Conservation (phyloP, 768 basidiomycete genomes). For the Steccherinum ochraceum region DNA sequence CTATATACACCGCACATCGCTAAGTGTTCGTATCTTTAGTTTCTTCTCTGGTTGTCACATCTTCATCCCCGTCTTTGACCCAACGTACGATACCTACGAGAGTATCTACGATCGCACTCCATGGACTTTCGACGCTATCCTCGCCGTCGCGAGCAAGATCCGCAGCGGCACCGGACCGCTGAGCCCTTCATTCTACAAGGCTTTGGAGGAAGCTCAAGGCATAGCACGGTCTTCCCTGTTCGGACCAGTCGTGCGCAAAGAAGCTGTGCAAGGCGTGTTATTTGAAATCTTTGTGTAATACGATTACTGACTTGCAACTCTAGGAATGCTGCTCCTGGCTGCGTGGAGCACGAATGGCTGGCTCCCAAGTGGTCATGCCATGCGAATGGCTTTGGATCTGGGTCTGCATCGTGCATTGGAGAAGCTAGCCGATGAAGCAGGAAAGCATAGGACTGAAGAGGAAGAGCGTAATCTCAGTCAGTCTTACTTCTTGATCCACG, state of each 20-base stretch:
- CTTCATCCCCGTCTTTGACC: slow-evolving; percentile 95
- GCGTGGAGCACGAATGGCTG: slow-evolving; percentile 95
- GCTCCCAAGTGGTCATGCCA: slow-evolving; percentile 92
- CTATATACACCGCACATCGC: neutral
- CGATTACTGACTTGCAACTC: slow-evolving; percentile 2
- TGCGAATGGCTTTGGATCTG: slow-evolving; percentile 94
- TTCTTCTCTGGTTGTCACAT: slow-evolving; percentile 96
- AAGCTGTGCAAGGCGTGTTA: slow-evolving; percentile 80
- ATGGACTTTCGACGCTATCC: slow-evolving; percentile 92
- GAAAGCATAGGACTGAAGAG: slow-evolving; percentile 62
- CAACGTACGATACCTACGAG: slow-evolving; percentile 89
- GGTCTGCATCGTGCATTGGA: slow-evolving; percentile 90
- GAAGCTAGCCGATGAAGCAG: slow-evolving; percentile 70
- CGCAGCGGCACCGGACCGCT: slow-evolving; percentile 85
- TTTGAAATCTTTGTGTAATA: slow-evolving; percentile 11
- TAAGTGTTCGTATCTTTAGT: slow-evolving; percentile 33
- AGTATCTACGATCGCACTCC: slow-evolving; percentile 87
- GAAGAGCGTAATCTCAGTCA: slow-evolving; percentile 83
- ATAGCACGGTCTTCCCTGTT: slow-evolving; percentile 92
- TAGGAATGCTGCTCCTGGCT: slow-evolving; percentile 87
- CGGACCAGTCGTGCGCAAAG: slow-evolving; percentile 89
- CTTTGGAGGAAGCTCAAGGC: slow-evolving; percentile 91
- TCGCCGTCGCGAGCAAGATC: slow-evolving; percentile 90
- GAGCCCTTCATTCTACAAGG: slow-evolving; percentile 81
- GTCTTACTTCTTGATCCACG: slow-evolving; percentile 9